Conservation (phyloP, 495 filamentous ascomycete genomes). For the Tetracladium marchalianum region DNA sequence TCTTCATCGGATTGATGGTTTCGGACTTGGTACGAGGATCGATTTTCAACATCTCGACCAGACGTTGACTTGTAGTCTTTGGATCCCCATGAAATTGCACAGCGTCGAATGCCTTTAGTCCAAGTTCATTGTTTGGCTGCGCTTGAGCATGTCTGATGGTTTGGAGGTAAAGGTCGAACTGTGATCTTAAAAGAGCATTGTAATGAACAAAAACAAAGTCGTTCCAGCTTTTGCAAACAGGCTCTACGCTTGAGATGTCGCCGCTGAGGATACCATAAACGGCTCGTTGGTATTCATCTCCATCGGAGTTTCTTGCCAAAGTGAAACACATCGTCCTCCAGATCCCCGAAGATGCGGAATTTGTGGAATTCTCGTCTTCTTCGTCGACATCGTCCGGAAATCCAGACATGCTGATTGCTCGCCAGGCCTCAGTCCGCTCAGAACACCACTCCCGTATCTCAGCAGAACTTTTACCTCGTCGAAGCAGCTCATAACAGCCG, state of each 20-base stretch:
- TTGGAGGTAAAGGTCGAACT: constrained; percentile 54
- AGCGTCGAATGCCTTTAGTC: constrained; percentile 43
- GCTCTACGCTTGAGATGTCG: constrained; percentile 63
- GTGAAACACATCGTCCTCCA: constrained; percentile 81
- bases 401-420: constrained; percentile 59
- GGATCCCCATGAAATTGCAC: constrained; percentile 44
- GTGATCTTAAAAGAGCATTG: constrained; percentile 64
- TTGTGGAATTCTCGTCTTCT: constrained; percentile 20
- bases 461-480: constrained; percentile 60
- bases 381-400: constrained; percentile 34
- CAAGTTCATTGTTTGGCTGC: constrained; percentile 25
- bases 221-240: constrained; percentile 73
- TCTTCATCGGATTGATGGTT: constrained; percentile 46
- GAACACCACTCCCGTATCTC: constrained; percentile 74
- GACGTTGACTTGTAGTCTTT: constrained; percentile 32
- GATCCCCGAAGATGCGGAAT: constrained; percentile 43
- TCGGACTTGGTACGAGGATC: constrained; percentile 36
- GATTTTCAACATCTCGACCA: constrained; percentile 40
- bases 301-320: constrained; percentile 55
- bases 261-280: constrained; percentile 85
- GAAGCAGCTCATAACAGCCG: constrained; percentile 78
- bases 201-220: constrained; percentile 87
- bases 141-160: constrained; percentile 33
- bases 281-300: constrained; percentile 70
- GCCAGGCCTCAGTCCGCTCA: constrained; percentile 73